Evolutionary conservation across 768 basidiomycete genomes (phyloP).

Genomic region (Lentinula lateritia): DNA sequence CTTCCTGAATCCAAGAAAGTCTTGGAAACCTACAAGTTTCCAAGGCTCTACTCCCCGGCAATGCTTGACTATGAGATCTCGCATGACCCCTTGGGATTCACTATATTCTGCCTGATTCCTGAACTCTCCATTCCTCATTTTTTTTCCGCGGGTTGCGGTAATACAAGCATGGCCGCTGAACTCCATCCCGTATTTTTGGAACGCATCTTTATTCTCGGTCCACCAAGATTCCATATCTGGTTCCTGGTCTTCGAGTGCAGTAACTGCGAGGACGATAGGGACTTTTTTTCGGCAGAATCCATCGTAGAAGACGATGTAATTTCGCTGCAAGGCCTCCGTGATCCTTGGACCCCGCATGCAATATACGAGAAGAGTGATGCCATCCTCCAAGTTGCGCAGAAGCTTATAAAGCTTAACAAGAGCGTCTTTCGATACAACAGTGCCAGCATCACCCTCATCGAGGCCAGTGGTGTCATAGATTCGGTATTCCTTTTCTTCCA

Average conservation of each 20-base stretch:
- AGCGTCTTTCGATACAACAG: constrained; percentile 23
- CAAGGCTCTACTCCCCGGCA: constrained; percentile 17
- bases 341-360: constrained; percentile 33
- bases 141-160: constrained; percentile 14
- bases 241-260: constrained; percentile 30
- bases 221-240: constrained; percentile 24
- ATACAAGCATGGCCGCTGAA: constrained; percentile 26
- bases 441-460: constrained; percentile 20
- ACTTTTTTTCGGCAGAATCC: constrained; percentile 33
- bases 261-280: constrained; percentile 31
- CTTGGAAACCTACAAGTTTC: constrained; percentile 6
- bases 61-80: constrained; percentile 13
- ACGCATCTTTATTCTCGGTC: constrained; percentile 19
- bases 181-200: constrained; percentile 21
- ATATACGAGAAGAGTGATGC: constrained; percentile 35
- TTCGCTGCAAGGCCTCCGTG: constrained; percentile 24
- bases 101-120: constrained; percentile 10
- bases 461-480: constrained; percentile 28
- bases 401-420: constrained; percentile 25
- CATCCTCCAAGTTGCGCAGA: constrained; percentile 18
- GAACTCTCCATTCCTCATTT: not conserved
- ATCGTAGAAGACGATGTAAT: constrained; percentile 31
- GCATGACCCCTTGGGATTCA: constrained; percentile 18
- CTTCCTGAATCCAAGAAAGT: not conserved
- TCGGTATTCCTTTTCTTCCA: constrained; percentile 14